Evolutionary conservation across 2,329 filamentous ascomycete genomes (phyloP).

Genomic region (Penicillium sp.): DNA sequence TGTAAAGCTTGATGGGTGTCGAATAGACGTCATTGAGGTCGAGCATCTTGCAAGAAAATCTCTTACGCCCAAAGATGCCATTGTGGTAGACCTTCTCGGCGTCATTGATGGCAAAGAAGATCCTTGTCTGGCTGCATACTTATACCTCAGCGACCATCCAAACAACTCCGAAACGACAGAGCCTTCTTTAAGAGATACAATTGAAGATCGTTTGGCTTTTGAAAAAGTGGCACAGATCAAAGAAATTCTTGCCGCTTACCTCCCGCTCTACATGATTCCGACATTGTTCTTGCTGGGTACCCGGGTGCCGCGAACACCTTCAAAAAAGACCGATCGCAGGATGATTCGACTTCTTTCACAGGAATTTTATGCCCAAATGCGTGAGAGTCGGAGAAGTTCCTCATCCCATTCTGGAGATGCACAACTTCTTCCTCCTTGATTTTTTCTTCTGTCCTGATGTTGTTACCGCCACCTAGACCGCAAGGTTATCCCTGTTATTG

Average conservation of each 20-base stretch:
- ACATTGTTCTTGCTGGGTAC: background rate
- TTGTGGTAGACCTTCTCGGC: conserved; percentile 21
- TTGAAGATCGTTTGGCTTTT: background rate
- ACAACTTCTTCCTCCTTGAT: background rate
- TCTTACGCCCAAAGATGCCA: conserved; percentile 10
- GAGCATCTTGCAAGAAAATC: conserved; percentile 18
- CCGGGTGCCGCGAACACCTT: conserved; percentile 1
- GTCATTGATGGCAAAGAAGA: conserved; percentile 15
- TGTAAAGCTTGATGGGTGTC: conserved; percentile 26
- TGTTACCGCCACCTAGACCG: background rate
- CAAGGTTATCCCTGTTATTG: too few species aligned
- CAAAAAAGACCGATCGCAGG: conserved; percentile 3
- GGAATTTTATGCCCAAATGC: background rate
- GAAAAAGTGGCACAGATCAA: background rate
- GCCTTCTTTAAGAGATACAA: background rate
- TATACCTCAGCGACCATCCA: conserved; percentile 17
- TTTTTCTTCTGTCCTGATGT: background rate
- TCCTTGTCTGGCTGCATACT: conserved; percentile 16
- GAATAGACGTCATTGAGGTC: conserved; percentile 24
- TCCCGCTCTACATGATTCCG: conserved; percentile 6
- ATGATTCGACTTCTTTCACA: background rate
- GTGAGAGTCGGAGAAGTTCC: background rate
- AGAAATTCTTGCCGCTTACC: background rate
- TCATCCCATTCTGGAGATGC: background rate
- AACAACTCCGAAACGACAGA: conserved; percentile 6